A percentile compares a stretch with the other conserved stretches of the same genome.
Evolutionary conservation across 2,329 filamentous ascomycete species (phyloP).

Genomic region (Aaosphaeria pasadenensis): DNA sequence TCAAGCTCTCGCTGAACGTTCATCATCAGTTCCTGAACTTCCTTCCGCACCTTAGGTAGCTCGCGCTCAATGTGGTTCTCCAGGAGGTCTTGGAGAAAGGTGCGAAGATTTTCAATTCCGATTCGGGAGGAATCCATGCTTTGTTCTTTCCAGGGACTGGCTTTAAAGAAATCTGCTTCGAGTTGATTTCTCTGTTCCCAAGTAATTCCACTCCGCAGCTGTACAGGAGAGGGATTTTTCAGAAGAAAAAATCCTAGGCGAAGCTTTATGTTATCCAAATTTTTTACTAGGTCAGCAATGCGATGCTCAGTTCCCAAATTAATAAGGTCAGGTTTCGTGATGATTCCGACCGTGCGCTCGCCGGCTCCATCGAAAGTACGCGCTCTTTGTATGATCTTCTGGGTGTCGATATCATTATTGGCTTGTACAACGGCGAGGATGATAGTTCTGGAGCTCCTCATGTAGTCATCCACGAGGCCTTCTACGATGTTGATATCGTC

Average conservation of each 20-base stretch:
- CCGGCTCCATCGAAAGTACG: constrained; percentile 44
- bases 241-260: constrained; percentile 47
- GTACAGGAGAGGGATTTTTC: constrained; percentile 39
- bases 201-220: constrained; percentile 13
- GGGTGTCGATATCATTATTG: constrained; percentile 48
- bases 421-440: constrained; percentile 26
- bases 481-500: constrained; percentile 9
- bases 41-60: constrained; percentile 11
- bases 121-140: background rate
- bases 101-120: background rate
- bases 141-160: background rate
- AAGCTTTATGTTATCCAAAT: constrained; percentile 26
- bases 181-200: constrained; percentile 34
- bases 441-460: constrained; percentile 15
- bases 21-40: constrained; percentile 16
- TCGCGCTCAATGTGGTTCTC: background rate
- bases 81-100: background rate
- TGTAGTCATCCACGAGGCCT: constrained; percentile 12
- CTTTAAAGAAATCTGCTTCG: constrained; percentile 37
- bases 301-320: constrained; percentile 35
- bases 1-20: constrained; percentile 26
- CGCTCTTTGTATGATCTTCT: constrained; percentile 52
- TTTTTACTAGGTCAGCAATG: constrained; percentile 32
- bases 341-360: constrained; percentile 50
- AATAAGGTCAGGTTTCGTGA: constrained; percentile 53